Evolutionary conservation across 257 asterid species (phyloP).

Genomic region (Fraxinus anomala): DNA sequence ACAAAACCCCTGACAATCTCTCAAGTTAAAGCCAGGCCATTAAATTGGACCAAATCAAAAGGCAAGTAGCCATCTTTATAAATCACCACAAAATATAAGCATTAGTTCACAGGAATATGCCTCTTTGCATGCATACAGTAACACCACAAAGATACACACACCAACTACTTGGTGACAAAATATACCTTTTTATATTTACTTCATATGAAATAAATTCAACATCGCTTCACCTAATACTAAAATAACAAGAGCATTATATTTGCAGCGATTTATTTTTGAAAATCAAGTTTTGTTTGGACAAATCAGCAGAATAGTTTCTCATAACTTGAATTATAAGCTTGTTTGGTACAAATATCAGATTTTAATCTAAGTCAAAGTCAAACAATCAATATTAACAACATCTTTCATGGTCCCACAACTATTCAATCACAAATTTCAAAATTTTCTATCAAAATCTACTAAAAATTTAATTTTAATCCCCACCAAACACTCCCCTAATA

Average conservation of each 20-base stretch:
- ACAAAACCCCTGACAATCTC: slow-evolving; percentile 26
- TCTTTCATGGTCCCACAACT: too few relatives aligned
- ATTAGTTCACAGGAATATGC: too few relatives aligned
- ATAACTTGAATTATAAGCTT: background rate
- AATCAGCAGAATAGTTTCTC: background rate
- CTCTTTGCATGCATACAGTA: background rate
- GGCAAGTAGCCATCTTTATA: too few relatives aligned
- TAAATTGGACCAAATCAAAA: too few relatives aligned
- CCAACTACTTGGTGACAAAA: background rate
- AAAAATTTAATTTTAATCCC: too few relatives aligned
- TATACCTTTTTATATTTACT: background rate
- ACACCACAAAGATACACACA: background rate
- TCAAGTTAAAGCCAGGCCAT: too few relatives aligned
- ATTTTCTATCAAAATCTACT: too few relatives aligned
- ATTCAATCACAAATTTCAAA: too few relatives aligned
- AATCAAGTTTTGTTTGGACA: background rate
- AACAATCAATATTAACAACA: too few relatives aligned
- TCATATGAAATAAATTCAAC: background rate
- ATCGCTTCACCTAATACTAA: background rate
- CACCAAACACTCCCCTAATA: too few relatives aligned
- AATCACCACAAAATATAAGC: background rate
- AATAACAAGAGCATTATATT: background rate
- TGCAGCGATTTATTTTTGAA: background rate
- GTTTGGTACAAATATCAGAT: too few relatives aligned
- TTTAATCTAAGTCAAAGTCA: too few relatives aligned